Conservation (phyloP, 169 alveolate species). For the Theileria annulata region DNA sequence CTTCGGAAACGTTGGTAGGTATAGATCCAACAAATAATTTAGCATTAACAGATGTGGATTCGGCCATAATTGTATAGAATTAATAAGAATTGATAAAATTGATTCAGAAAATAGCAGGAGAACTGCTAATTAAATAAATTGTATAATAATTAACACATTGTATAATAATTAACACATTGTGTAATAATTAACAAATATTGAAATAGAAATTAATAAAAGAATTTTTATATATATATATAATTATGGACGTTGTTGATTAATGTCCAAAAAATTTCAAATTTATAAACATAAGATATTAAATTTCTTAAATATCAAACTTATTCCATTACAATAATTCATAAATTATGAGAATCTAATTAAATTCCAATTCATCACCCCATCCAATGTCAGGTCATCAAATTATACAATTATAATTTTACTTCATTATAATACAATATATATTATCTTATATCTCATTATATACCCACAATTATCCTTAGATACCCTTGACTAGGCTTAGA, state of each 20-base stretch:
- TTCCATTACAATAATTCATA: neutral
- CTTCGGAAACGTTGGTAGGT: constrained; percentile 74
- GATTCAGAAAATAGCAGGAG: neutral
- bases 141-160: neutral
- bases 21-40: constrained; percentile 72
- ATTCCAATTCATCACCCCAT: too few species aligned
- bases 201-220: neutral
- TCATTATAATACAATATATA: too few species aligned
- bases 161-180: neutral
- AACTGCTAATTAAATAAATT: neutral
- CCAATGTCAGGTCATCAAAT: too few species aligned
- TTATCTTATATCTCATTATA: too few species aligned
- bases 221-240: too few species aligned
- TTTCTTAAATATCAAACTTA: neutral
- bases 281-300: neutral
- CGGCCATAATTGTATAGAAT: constrained; percentile 25
- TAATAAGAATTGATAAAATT: neutral
- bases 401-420: too few species aligned
- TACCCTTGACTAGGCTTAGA: too few species aligned
- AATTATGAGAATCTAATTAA: neutral
- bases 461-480: too few species aligned
- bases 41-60: constrained; percentile 31
- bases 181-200: neutral
- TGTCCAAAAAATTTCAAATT: neutral
- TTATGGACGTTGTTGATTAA: neutral